phyloP scores from a whole-genome alignment of 148 eudicot genomes.

The Rhododendron williamsianum region DNA sequence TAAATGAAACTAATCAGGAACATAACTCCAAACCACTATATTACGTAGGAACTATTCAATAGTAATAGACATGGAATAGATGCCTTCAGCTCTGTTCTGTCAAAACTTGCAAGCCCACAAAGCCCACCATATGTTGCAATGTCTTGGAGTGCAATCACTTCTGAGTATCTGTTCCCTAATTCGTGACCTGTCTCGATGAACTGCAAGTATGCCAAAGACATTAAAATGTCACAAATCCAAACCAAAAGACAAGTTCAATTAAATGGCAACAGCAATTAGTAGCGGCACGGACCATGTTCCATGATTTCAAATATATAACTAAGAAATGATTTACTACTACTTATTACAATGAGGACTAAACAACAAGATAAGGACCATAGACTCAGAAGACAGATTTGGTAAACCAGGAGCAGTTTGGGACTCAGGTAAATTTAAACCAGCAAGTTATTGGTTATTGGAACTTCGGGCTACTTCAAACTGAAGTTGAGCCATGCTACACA shows the following conservation, averaged over 20 bases:
- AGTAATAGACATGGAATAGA: constrained; percentile 7
- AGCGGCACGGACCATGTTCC: not conserved
- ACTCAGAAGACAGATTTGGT: not conserved
- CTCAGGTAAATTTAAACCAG: not conserved
- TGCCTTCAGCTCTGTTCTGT: constrained; percentile 90
- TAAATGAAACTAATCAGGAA: constrained; percentile 11
- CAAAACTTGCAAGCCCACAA: constrained; percentile 96
- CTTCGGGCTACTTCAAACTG: not conserved
- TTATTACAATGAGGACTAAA: not conserved
- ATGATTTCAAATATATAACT: not conserved
- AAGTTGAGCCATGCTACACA: not conserved
- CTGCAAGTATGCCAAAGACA: constrained; percentile 34
- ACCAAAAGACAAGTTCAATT: not conserved
- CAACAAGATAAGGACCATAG: not conserved
- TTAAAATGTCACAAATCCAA: not conserved
- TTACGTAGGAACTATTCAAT: not conserved
- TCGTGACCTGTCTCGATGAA: constrained; percentile 83
- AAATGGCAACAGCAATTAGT: not conserved
- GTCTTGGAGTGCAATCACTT: constrained; percentile 93
- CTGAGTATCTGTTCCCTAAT: constrained; percentile 68
- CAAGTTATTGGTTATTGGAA: not conserved
- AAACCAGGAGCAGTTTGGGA: not conserved
- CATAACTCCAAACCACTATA: constrained; percentile 2
- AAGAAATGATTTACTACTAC: not conserved
- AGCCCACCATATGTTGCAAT: constrained; percentile 96